Evolutionary conservation across 768 basidiomycete species (phyloP).

Genomic region (Wakefieldia striispora): DNA sequence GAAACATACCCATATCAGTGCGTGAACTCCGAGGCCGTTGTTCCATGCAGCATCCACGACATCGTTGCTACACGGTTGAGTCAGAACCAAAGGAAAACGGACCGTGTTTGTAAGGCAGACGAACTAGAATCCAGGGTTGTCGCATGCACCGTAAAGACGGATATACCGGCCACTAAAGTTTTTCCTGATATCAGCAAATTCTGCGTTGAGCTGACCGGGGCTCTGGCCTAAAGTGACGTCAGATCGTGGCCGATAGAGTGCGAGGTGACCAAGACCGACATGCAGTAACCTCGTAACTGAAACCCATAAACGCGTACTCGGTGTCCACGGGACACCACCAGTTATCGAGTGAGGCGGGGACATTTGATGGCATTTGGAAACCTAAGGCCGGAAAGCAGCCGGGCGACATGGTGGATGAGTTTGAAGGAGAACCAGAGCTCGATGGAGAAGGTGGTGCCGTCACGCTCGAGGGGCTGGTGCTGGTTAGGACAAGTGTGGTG

Average conservation of each 20-base stretch:
- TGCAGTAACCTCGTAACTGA: constrained; percentile 70
- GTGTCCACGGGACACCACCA: constrained; percentile 67
- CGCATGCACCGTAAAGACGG: constrained; percentile 45
- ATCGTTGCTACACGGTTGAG: constrained; percentile 41
- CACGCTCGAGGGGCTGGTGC: not conserved
- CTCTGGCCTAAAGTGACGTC: constrained; percentile 51
- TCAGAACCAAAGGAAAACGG: constrained; percentile 16
- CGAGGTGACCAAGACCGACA: constrained; percentile 40
- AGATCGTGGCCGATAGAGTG: not conserved
- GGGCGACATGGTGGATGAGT: not conserved
- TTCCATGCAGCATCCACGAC: constrained; percentile 68
- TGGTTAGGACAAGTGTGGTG: not conserved
- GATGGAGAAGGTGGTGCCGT: not conserved
- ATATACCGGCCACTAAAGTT: constrained; percentile 66
- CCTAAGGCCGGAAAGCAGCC: constrained; percentile 40
- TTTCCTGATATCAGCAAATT: constrained; percentile 59
- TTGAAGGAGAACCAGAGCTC: not conserved
- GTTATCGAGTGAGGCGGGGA: constrained; percentile 43
- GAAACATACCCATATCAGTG: constrained; percentile 65
- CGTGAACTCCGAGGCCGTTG: constrained; percentile 68
- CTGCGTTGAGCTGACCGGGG: constrained; percentile 42
- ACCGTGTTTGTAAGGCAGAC: not conserved
- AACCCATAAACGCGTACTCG: constrained; percentile 76
- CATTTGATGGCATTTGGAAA: constrained; percentile 53
- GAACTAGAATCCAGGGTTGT: constrained; percentile 40